Evolutionary conservation across 140 eudicot species (phyloP), one percentile per base, ranked within the genome.

Genomic region (Stevia rebaudiana): DNA sequence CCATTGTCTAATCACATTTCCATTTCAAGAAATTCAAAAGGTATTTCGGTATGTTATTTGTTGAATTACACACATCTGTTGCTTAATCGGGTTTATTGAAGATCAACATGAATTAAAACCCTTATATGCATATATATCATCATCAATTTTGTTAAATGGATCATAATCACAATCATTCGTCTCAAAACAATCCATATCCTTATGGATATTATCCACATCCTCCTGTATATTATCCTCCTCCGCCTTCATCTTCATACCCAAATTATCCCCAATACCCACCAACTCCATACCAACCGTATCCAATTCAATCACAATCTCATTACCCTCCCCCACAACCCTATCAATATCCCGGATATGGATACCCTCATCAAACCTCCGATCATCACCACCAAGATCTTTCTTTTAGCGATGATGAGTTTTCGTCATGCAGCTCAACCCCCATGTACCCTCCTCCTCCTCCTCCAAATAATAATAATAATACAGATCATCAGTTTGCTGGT

Each of bases 151-250:
- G 41, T 53, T 19, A n/a, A 66, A 84, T 88, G 89, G 94, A 84
- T 69, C 57, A 75, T 65, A 76, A 82, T 30, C 65, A 79, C 49
- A 69, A 77, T 36, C 49, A 78, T 69, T 53, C 83, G 65, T 67
- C 79, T 30, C 62, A 71, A 39, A 82, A 77, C 12, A 81, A 83
- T 66, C 71, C 59, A 25, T 62, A 62, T 35, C 70, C 71, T 11
- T 75, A 88, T 80, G 87, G 85, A 37, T 87, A 88, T 21, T 9
- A 22, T 41, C 75, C 79, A 8, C 60, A 40, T 74, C 94, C 83
- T 11, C 74, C 79, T 16, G 77, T 71, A 10, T 56, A 67, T 68
- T 33, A 72, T 21, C 57, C 60, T 17, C 80, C n/a, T n/a, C n/a
- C n/a, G n/a, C n/a, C n/a, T n/a, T n/a, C n/a, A n/a, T n/a, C n/a